phyloP scores from a whole-genome alignment of 2,329 filamentous ascomycete species.

The Mariannaea sp. region DNA sequence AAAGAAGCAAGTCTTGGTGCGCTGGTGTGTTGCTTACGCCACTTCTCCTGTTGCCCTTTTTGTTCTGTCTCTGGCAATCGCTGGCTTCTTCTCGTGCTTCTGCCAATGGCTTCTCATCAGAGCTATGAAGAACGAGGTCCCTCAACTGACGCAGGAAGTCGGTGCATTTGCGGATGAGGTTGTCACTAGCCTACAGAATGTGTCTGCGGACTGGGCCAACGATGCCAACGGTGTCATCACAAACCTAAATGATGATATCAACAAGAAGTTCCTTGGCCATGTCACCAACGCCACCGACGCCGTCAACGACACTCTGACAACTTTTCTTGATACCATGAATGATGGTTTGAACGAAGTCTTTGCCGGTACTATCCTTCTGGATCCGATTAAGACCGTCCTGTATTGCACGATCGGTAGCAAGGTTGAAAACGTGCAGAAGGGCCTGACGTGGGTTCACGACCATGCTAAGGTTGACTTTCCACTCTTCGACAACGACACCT shows the following conservation, averaged over 20 bases:
- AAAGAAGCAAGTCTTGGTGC: slow-evolving; percentile 71
- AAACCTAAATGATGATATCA: slow-evolving; percentile 76
- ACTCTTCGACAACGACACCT: slow-evolving; percentile 75
- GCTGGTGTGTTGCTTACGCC: slow-evolving; percentile 87
- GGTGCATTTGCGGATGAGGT: slow-evolving; percentile 80
- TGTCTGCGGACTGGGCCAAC: slow-evolving; percentile 76
- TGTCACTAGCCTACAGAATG: slow-evolving; percentile 70
- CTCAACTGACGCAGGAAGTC: slow-evolving; percentile 74
- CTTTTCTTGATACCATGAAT: slow-evolving; percentile 78
- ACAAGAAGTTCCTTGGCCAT: slow-evolving; percentile 83
- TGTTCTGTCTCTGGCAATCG: slow-evolving; percentile 79
- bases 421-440: slow-evolving; percentile 80
- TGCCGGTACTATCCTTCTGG: slow-evolving; percentile 78
- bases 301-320: slow-evolving; percentile 83
- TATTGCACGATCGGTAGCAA: slow-evolving; percentile 89
- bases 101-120: slow-evolving; percentile 82
- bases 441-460: slow-evolving; percentile 91
- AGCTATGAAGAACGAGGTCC: slow-evolving; percentile 74
- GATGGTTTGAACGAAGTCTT: slow-evolving; percentile 77
- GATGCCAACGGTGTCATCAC: slow-evolving; percentile 75
- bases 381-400: slow-evolving; percentile 78
- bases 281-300: slow-evolving; percentile 82
- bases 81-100: slow-evolving; percentile 80
- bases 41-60: slow-evolving; percentile 86
- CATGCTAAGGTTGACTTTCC: slow-evolving; percentile 85